Percentiles rank a stretch among this genome's conserved stretches.
phyloP scores from a whole-genome alignment of 768 basidiomycete genomes.

The Leccinum broughii region DNA sequence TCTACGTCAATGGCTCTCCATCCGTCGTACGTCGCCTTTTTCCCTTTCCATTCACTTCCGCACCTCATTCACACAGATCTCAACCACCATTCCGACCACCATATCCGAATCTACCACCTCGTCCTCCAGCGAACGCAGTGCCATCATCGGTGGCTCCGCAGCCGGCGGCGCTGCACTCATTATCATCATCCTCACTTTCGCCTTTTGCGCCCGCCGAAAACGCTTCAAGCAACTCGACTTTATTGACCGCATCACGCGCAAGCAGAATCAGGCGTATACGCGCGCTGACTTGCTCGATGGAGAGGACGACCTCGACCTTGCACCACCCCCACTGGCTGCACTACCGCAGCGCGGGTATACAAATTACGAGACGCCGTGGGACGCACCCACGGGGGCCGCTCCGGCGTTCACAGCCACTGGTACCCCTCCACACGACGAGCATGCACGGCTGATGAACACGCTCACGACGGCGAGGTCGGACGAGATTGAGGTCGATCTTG shows the following conservation, averaged over 20 bases:
- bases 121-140: constrained; percentile 31
- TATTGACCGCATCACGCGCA: constrained; percentile 28
- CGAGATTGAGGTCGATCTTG: constrained; percentile 37
- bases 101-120: constrained; percentile 11
- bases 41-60: not conserved
- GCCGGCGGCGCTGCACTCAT: constrained; percentile 39
- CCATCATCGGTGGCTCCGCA: constrained; percentile 44
- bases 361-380: constrained; percentile 27
- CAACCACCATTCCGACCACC: constrained; percentile 18
- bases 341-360: constrained; percentile 9
- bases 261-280: constrained; percentile 19
- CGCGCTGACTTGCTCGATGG: constrained; percentile 27
- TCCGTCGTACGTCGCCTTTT: constrained; percentile 18
- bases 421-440: constrained; percentile 40
- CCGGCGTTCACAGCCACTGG: not conserved
- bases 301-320: constrained; percentile 21
- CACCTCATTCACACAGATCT: constrained; percentile 11
- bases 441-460: constrained; percentile 25
- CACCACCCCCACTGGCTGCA: constrained; percentile 2
- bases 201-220: constrained; percentile 41
- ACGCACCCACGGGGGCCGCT: not conserved
- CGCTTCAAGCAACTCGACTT: constrained; percentile 36
- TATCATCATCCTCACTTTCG: constrained; percentile 34
- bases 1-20: constrained; percentile 15
- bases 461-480: constrained; percentile 1